phyloP scores from a whole-genome alignment of 352 stramenopile species.

The Pythium rishiriense region DNA sequence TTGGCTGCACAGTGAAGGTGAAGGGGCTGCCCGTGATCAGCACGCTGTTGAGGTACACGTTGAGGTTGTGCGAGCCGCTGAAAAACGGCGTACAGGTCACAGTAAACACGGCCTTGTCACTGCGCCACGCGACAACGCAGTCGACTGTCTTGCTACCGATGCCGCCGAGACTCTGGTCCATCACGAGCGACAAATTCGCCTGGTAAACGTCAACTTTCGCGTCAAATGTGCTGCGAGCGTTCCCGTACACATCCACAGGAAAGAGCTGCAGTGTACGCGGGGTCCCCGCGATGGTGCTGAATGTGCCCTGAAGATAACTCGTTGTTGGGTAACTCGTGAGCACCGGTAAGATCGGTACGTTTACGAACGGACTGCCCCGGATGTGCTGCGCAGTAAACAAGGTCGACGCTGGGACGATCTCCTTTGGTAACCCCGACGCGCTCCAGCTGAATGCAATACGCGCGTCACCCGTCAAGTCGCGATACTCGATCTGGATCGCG shows the following conservation, averaged over 20 bases:
- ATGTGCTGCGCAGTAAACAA: slow-evolving; percentile 58
- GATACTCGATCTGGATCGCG: slow-evolving; percentile 62
- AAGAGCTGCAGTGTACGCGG: slow-evolving; percentile 43
- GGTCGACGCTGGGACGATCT: slow-evolving; percentile 44
- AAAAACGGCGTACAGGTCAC: slow-evolving; percentile 37
- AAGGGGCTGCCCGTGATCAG: slow-evolving; percentile 46
- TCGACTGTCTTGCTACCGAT: slow-evolving; percentile 37
- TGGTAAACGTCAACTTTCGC: slow-evolving; percentile 36
- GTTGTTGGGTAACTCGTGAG: slow-evolving; percentile 27
- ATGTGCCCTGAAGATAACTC: slow-evolving; percentile 32
- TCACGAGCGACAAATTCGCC: slow-evolving; percentile 36
- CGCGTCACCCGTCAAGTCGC: slow-evolving; percentile 40
- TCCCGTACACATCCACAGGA: slow-evolving; percentile 48
- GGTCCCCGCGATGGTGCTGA: slow-evolving; percentile 35
- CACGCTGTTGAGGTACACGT: slow-evolving; percentile 43
- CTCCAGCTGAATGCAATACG: slow-evolving; percentile 57
- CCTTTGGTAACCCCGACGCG: slow-evolving; percentile 27
- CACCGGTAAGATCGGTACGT: slow-evolving; percentile 40
- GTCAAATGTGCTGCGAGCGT: slow-evolving; percentile 31
- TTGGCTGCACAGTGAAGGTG: slow-evolving; percentile 41
- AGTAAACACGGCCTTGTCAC: background rate
- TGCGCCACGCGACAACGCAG: slow-evolving; percentile 14
- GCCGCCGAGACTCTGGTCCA: slow-evolving; percentile 52
- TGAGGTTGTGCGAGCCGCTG: slow-evolving; percentile 57
- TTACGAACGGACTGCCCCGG: slow-evolving; percentile 47